Conservation (phyloP, 805 yeast species). For the Cyberlindnera mycetangii region DNA sequence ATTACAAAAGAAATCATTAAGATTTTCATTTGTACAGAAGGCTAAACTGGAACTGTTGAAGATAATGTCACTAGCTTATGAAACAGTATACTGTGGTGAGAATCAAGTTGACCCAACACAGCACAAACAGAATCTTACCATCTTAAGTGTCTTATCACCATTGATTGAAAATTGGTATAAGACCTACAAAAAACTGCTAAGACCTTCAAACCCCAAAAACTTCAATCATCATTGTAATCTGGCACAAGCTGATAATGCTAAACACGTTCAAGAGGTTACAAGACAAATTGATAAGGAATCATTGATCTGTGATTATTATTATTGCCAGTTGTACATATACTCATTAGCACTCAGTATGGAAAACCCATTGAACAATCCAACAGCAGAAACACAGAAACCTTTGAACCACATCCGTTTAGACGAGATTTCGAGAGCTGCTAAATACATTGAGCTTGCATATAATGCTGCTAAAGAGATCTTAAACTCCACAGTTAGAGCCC, state of each 20-base stretch:
- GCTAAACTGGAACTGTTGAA: constrained; percentile 80
- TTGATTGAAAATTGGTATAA: constrained; percentile 75
- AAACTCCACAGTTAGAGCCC: constrained; percentile 66
- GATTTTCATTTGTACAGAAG: constrained; percentile 59
- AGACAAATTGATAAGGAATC: constrained; percentile 60
- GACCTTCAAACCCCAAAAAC: constrained; percentile 43
- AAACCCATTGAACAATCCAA: constrained; percentile 27
- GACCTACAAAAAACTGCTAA: constrained; percentile 54
- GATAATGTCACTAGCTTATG: constrained; percentile 79
- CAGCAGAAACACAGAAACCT: constrained; percentile 20
- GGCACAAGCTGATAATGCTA: constrained; percentile 27
- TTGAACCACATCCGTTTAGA: constrained; percentile 48
- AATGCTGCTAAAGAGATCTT: constrained; percentile 80
- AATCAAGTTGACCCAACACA: constrained; percentile 46
- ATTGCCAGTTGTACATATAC: constrained; percentile 78
- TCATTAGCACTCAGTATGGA: constrained; percentile 71
- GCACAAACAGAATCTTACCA: constrained; percentile 65
- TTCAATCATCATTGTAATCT: constrained; percentile 31
- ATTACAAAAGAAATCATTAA: constrained; percentile 32
- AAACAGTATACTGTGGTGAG: constrained; percentile 72
- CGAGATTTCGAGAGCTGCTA: constrained; percentile 69
- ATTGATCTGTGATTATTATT: constrained; percentile 76
- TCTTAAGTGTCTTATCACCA: constrained; percentile 72
- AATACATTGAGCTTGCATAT: constrained; percentile 78
- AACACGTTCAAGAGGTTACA: constrained; percentile 33